Evolutionary conservation across 805 yeast species (phyloP).

Genomic region (Komagataella pastoris): DNA sequence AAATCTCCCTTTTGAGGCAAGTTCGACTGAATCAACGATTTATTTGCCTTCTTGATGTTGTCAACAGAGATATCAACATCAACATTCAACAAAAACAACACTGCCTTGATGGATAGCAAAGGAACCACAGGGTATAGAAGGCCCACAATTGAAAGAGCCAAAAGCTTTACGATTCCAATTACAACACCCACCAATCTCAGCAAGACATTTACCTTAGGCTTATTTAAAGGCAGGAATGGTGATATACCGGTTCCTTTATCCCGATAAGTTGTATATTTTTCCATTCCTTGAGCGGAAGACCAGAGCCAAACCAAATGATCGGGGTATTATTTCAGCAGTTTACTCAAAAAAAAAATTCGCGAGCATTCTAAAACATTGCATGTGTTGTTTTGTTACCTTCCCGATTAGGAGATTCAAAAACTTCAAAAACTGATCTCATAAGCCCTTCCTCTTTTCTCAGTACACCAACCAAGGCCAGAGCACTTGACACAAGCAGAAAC

Average conservation of each 20-base stretch:
- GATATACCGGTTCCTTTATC: constrained; percentile 92
- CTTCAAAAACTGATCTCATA: neutral
- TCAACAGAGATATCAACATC: constrained; percentile 24
- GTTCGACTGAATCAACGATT: constrained; percentile 13
- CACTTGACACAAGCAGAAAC: neutral
- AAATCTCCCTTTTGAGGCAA: constrained; percentile 33
- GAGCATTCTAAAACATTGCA: neutral
- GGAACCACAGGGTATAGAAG: constrained; percentile 8
- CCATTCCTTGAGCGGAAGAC: constrained; percentile 31
- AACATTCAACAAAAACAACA: constrained; percentile 10
- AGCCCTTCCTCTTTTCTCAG: neutral
- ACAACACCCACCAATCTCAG: constrained; percentile 7
- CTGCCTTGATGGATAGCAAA: constrained; percentile 6
- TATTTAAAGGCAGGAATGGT: constrained; percentile 59
- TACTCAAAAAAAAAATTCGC: neutral
- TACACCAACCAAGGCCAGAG: neutral
- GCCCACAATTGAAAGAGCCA: constrained; percentile 13
- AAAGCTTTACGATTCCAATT: constrained; percentile 12
- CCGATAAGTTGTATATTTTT: constrained; percentile 72
- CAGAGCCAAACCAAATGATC: neutral
- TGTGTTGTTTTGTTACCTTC: neutral
- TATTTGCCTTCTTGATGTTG: constrained; percentile 33
- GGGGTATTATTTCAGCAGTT: neutral
- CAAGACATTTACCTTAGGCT: constrained; percentile 7
- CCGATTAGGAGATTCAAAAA: neutral